Base-by-base conservation (phyloP, 2,329 filamentous ascomycete species). In the Phyllosticta citriasiana region DNA sequence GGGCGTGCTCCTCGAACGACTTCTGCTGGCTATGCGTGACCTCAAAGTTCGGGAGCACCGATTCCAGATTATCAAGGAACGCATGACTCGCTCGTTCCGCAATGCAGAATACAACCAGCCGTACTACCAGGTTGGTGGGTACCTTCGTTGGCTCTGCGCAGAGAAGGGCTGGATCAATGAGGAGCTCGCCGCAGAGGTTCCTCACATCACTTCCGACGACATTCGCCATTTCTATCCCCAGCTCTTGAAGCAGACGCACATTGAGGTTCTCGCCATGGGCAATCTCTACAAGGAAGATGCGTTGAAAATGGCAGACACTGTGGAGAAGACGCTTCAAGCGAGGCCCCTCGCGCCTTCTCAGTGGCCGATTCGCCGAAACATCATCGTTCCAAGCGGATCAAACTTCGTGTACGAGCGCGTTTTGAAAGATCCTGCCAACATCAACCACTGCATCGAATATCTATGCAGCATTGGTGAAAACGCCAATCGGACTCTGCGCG, bases 261-360 rank as follows among this genome's bases (percentile, higher is more conserved):
- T 97, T 64, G 94, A 99, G 73, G 82, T 91, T 2, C 83, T 96
- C 61, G 88, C 87, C 0, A 92, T 97, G 68, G 94, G 94, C 58
- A 99, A 99, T 73, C 73, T 99, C 60, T 91, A 96, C 79, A 95
- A 92, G 76, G 91, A 96, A 72, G 94, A 99, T 70, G 91, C 91
- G 0, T 79, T 97, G 60, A 88, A 87, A 71, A 82, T 96, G 71
- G 93, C 90, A 0, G 85, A 94, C 65, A 82, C 96, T 68, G 82
- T 97, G 26, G 89, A 95, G 72, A 84, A 82, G 5, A 89, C 84
- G 0, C 76, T 99, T 55, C 87, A 88, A 71, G 87, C 92, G 12
- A 84, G 87, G 30, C 75, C 82, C 19, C 78, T 97, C 19, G 89
- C 91, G 3, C 82, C 82, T 53, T 83, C 85, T 25, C 91, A 97